Evolutionary conservation across 2,329 filamentous ascomycete genomes (phyloP).

Genomic region (Chaetomium sp.): DNA sequence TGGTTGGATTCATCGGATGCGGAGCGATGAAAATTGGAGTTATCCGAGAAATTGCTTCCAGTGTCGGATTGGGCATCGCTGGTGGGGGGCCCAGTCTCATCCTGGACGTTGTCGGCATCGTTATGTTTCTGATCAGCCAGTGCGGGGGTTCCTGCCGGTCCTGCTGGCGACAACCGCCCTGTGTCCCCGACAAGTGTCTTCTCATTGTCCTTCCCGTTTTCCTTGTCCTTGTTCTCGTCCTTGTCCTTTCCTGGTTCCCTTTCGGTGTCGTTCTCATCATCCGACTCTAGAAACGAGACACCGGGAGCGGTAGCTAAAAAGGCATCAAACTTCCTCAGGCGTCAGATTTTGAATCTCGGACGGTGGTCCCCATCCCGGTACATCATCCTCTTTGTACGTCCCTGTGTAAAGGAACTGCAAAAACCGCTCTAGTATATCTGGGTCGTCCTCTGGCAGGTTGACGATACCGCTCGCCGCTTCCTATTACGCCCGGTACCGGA

Average conservation of each 20-base stretch:
- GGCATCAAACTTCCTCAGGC: background rate
- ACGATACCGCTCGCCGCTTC: conserved; percentile 17
- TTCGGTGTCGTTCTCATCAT: background rate
- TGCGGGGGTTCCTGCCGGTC: too few species aligned
- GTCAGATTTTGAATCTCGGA: conserved; percentile 2
- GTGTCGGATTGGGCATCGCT: too few species aligned
- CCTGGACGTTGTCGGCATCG: too few species aligned
- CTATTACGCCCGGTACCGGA: background rate
- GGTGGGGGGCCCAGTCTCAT: too few species aligned
- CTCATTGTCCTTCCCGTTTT: too few species aligned
- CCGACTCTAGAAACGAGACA: background rate
- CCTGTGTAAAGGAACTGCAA: conserved; percentile 29
- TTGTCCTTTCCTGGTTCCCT: background rate
- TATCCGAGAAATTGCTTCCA: too few species aligned
- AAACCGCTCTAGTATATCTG: conserved; percentile 23
- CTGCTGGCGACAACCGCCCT: too few species aligned
- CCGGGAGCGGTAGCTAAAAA: background rate
- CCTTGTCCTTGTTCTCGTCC: background rate
- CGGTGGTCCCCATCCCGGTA: background rate
- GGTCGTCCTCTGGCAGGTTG: conserved; percentile 28
- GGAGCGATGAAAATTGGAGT: too few species aligned
- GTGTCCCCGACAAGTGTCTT: too few species aligned
- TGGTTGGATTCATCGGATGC: too few species aligned
- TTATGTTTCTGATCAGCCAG: too few species aligned
- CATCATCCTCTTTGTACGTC: conserved; percentile 3